These are phyloP conservation scores for Crithidia fasciculata DNA, from an alignment of 208 protist genomes.

Conservation along the genomic window DNA sequence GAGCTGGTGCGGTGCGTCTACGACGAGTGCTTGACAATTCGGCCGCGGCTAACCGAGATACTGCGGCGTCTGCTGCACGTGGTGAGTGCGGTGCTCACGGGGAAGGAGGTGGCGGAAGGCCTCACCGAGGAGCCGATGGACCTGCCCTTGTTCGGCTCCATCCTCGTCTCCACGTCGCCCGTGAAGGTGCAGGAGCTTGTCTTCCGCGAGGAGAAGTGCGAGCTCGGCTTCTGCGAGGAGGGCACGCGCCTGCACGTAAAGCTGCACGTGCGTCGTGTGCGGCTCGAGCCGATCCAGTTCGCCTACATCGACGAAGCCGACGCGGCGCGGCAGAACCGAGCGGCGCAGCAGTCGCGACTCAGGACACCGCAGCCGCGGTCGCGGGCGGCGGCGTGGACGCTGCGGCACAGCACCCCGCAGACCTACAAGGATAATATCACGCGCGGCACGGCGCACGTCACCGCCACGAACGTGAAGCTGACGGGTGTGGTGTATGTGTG, in stretches of 20 bases:
- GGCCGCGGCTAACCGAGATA: slow-evolving; percentile 28
- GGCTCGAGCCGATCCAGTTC: slow-evolving; percentile 55
- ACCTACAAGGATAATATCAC: slow-evolving; percentile 39
- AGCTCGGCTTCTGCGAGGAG: slow-evolving; percentile 37
- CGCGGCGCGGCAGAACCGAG: slow-evolving; percentile 38
- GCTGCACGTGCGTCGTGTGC: slow-evolving; percentile 41
- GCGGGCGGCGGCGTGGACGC: slow-evolving; percentile 8
- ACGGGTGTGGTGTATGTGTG: slow-evolving; percentile 23
- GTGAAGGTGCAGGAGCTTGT: slow-evolving; percentile 38
- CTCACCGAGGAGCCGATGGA: slow-evolving; percentile 41
- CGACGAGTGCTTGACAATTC: slow-evolving; percentile 41
- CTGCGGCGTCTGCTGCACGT: slow-evolving; percentile 45
- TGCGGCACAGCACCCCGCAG: background rate
- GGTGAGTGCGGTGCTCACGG: slow-evolving; percentile 32
- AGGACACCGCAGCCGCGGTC: slow-evolving; percentile 4
- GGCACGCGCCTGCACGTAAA: slow-evolving; percentile 43
- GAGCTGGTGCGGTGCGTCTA: slow-evolving; percentile 52
- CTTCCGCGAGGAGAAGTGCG: slow-evolving; percentile 53
- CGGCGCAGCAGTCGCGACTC: background rate
- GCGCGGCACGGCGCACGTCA: slow-evolving; percentile 28
- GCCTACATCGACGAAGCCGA: slow-evolving; percentile 56
- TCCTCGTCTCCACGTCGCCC: slow-evolving; percentile 52
- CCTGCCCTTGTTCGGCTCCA: slow-evolving; percentile 49
- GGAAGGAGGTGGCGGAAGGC: slow-evolving; percentile 32
- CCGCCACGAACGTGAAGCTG: slow-evolving; percentile 22